A percentile compares a stretch with the other conserved stretches of the same genome.
Conservation (phyloP, 2,329 filamentous ascomycete genomes). For the Sporothrix brunneoviolacea region DNA sequence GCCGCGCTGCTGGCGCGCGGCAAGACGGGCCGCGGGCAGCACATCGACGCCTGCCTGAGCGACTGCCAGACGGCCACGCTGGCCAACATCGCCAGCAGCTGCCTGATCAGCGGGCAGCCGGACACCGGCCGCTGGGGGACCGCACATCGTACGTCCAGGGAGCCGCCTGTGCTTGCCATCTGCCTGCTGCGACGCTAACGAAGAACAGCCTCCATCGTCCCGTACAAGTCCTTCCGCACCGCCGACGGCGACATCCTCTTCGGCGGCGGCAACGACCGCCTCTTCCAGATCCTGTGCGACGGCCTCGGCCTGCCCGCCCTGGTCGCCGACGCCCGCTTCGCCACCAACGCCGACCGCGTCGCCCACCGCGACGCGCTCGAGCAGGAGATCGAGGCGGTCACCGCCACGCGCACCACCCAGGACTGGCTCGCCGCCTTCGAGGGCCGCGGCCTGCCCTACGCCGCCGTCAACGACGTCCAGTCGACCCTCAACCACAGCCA, state of each 20-base stretch:
- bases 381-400: conserved; percentile 67
- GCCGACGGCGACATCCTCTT: conserved; percentile 64
- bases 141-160: conserved; percentile 70
- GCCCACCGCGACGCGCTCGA: conserved; percentile 73
- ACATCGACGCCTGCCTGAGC: conserved; percentile 84
- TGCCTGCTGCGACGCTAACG: too few relatives aligned
- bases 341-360: conserved; percentile 56
- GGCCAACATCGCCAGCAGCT: conserved; percentile 91
- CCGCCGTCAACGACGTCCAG: conserved; percentile 90
- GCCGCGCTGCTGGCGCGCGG: conserved; percentile 75
- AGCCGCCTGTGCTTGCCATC: too few relatives aligned
- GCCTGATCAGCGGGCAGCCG: conserved; percentile 77
- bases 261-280: conserved; percentile 64
- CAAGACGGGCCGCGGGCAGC: conserved; percentile 74
- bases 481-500: conserved; percentile 78
- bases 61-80: conserved; percentile 94
- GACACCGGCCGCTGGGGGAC: conserved; percentile 93
- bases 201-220: conserved; percentile 88
- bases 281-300: conserved; percentile 60
- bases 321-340: conserved; percentile 53
- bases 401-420: conserved; percentile 68
- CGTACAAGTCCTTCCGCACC: conserved; percentile 79
- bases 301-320: conserved; percentile 52
- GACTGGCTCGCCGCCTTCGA: conserved; percentile 86
- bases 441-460: conserved; percentile 85